These are phyloP conservation scores for Chlamydomonas eustigma DNA, from an alignment of 139 green algal genomes.

Conservation along the genomic window DNA sequence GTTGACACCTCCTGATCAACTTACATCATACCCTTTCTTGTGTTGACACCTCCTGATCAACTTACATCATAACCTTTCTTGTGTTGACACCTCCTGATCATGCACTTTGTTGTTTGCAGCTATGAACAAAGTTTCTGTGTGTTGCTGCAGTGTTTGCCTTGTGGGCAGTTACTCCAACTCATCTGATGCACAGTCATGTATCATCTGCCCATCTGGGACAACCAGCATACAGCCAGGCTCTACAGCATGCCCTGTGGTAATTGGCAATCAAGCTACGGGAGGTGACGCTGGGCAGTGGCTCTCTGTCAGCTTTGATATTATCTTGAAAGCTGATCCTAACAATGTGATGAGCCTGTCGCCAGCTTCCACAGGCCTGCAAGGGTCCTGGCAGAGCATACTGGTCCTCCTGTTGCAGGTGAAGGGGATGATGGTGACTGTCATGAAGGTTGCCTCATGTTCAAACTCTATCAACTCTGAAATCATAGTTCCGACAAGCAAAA, in stretches of 20 bases:
- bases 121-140: too few relatives aligned
- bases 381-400: neutral
- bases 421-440: too few relatives aligned
- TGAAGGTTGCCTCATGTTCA: too few relatives aligned
- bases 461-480: neutral
- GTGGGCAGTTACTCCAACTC: neutral
- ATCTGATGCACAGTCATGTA: neutral
- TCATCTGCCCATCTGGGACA: neutral
- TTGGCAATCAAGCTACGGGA: neutral
- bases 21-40: neutral
- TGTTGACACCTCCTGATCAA: neutral
- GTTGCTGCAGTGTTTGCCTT: neutral
- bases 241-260: neutral
- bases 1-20: too few relatives aligned
- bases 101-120: neutral
- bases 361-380: neutral
- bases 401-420: neutral
- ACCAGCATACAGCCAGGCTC: neutral
- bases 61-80: neutral
- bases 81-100: neutral
- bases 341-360: neutral
- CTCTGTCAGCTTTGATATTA: neutral
- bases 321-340: neutral
- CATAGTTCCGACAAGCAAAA: neutral
- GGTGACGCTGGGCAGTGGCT: neutral